Percentiles rank a stretch among this genome's conserved stretches.
These are phyloP conservation scores for Rheum nobile DNA, from an alignment of 148 eudicot species.

Conservation along the genomic window DNA sequence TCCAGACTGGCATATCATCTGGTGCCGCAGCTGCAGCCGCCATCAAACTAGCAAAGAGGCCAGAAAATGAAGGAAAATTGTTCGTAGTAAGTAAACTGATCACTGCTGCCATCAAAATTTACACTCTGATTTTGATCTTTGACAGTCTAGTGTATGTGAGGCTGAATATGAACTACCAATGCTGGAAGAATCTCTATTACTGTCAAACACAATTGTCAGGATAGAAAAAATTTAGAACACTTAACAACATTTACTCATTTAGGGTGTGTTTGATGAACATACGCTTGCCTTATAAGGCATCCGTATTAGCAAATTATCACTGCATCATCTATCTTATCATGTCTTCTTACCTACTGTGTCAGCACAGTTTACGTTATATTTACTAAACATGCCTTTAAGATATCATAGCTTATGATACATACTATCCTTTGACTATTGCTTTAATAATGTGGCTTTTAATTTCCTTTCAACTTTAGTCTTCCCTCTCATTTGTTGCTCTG, in stretches of 20 bases:
- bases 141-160: not conserved
- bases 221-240: too few species aligned
- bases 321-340: too few species aligned
- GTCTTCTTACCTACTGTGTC: too few species aligned
- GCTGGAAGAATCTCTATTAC: not conserved
- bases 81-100: constrained; percentile 54
- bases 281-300: too few species aligned
- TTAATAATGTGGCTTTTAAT: too few species aligned
- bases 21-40: constrained; percentile 95
- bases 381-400: not conserved
- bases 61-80: constrained; percentile 86
- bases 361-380: too few species aligned
- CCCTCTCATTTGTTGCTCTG: too few species aligned
- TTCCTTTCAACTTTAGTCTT: too few species aligned
- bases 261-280: not conserved
- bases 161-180: not conserved
- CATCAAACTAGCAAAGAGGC: constrained; percentile 67
- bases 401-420: not conserved
- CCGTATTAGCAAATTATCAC: too few species aligned
- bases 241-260: not conserved
- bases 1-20: constrained; percentile 85
- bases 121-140: not conserved
- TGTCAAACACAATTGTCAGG: not conserved
- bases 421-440: not conserved
- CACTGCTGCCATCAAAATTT: not conserved